A percentile compares a stretch with the other conserved stretches of the same genome.
Conservation (phyloP, 192 early-diverging fungal genomes). For the Cetraspora pellucida region DNA sequence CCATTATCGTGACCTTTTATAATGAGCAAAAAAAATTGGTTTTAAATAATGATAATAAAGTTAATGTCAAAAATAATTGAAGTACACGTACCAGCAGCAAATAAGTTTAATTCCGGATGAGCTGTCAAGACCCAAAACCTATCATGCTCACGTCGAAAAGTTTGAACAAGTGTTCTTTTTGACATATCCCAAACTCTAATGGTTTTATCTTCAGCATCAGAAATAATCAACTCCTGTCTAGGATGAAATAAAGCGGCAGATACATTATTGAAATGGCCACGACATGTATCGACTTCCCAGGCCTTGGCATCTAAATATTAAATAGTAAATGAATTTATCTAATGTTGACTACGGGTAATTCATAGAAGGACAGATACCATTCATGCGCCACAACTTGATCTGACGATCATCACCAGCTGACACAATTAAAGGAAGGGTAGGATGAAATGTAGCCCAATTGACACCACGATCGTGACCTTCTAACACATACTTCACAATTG, state of each 20-base stretch:
- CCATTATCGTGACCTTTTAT: constrained; percentile 90
- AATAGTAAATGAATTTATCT: background rate
- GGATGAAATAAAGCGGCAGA: constrained; percentile 94
- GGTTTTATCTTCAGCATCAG: constrained; percentile 94
- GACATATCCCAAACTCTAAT: constrained; percentile 99
- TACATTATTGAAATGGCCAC: constrained; percentile 99
- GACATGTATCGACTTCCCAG: constrained; percentile 99
- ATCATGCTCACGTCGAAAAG: constrained; percentile 96
- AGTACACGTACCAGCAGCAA: constrained; percentile 82
- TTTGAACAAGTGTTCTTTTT: constrained; percentile 91
- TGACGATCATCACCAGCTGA: constrained; percentile 97
- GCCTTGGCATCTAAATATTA: constrained; percentile 80
- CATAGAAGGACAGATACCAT: constrained; percentile 57
- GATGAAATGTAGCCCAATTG: constrained; percentile 99
- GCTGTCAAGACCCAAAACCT: constrained; percentile 94
- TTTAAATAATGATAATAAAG: background rate
- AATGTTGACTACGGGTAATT: too few species aligned
- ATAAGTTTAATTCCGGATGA: constrained; percentile 97
- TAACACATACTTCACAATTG: constrained; percentile 96
- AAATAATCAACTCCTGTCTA: constrained; percentile 92
- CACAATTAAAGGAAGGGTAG: constrained; percentile 93
- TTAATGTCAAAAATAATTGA: background rate
- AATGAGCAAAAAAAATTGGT: background rate
- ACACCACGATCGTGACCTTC: constrained; percentile 97
- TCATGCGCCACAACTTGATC: constrained; percentile 99